Conservation (phyloP, 2,329 filamentous ascomycete species). For the Clarireedia monteithiana region DNA sequence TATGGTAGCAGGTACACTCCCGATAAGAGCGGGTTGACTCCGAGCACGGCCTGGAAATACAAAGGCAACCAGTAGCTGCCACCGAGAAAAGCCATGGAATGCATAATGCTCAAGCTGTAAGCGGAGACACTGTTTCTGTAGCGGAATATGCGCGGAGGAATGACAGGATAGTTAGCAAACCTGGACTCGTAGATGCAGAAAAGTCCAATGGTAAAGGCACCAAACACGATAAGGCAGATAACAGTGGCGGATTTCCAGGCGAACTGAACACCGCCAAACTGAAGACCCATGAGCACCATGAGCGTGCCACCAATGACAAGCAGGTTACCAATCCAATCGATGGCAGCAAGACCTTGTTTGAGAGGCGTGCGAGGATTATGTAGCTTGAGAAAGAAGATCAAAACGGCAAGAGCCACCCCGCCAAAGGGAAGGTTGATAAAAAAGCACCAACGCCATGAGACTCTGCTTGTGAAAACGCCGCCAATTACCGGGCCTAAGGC, state of each 20-base stretch:
- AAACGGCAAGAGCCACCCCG: not conserved
- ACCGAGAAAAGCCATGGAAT: constrained; percentile 45
- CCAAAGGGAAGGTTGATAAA: no score
- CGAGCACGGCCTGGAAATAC: constrained; percentile 61
- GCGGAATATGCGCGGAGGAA: constrained; percentile 66
- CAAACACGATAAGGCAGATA: constrained; percentile 48
- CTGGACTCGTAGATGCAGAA: constrained; percentile 70
- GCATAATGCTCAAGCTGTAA: constrained; percentile 60
- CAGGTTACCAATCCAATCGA: not conserved
- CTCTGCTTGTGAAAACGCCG: no score
- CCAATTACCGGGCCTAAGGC: no score
- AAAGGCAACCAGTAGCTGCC: constrained; percentile 35
- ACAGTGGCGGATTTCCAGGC: not conserved
- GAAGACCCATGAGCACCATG: not conserved
- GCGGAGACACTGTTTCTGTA: constrained; percentile 58
- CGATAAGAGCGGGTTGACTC: constrained; percentile 52
- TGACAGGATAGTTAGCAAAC: constrained; percentile 68
- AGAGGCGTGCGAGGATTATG: not conserved
- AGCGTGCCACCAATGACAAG: not conserved
- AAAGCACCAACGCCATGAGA: no score
- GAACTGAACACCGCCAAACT: not conserved
- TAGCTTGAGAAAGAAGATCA: not conserved
- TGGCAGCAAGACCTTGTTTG: not conserved
- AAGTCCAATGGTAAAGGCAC: constrained; percentile 42
- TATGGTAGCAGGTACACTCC: constrained; percentile 71